Conservation (phyloP, 202 grass and related monocot species). For the Schoenoplectus tabernaemontani region DNA sequence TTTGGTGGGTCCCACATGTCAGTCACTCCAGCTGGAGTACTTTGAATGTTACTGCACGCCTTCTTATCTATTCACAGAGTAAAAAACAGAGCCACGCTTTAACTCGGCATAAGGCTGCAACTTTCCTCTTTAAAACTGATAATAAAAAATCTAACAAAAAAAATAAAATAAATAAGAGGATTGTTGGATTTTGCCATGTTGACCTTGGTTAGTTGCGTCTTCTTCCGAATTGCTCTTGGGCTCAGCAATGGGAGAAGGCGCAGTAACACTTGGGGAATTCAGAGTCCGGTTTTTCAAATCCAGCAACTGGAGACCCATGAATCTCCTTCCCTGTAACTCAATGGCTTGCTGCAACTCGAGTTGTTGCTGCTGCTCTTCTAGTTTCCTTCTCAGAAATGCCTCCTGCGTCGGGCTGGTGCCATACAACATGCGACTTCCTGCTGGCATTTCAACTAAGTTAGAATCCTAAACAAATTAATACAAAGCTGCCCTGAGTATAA, state of each 20-base stretch:
- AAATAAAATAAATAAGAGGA: not conserved
- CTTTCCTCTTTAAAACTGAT: not conserved
- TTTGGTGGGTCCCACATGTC: conserved; percentile 28
- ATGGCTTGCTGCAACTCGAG: conserved; percentile 59
- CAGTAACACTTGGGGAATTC: conserved; percentile 1
- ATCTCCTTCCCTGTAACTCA: conserved; percentile 43
- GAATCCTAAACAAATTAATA: not conserved
- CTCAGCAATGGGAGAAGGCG: not conserved
- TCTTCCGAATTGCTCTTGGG: conserved; percentile 17
- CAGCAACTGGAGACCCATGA: conserved; percentile 51
- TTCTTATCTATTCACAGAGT: conserved; percentile 38
- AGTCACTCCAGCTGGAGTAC: conserved; percentile 26
- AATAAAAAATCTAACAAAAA: not conserved
- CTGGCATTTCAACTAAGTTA: not conserved
- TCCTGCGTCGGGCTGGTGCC: conserved; percentile 35
- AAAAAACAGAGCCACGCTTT: not conserved
- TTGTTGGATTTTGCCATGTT: not conserved
- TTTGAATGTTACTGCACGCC: conserved; percentile 16
- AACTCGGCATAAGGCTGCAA: not conserved
- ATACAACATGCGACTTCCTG: conserved; percentile 52
- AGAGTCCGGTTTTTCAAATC: conserved; percentile 46
- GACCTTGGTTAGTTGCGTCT: conserved; percentile 32
- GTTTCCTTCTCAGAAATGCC: conserved; percentile 50
- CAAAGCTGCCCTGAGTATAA: not conserved
- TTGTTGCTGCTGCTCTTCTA: conserved; percentile 55